A percentile compares a stretch with the other conserved stretches of the same genome.
These are phyloP conservation scores for Phytomonas serpens DNA, from an alignment of 208 protist genomes.

Conservation along the genomic window DNA sequence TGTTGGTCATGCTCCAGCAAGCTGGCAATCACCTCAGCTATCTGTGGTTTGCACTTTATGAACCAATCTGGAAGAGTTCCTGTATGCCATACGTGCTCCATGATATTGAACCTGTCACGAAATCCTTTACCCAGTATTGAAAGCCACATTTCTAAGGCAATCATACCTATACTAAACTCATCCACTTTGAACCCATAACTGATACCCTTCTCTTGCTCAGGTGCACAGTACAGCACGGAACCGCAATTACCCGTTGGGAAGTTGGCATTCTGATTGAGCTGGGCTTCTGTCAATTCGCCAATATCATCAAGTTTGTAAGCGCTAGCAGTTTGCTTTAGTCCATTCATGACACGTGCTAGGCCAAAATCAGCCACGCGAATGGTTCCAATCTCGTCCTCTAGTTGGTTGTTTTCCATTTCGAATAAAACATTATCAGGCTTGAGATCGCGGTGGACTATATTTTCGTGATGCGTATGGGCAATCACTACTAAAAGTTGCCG, in stretches of 20 bases:
- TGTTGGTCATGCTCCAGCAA: slow-evolving; percentile 47
- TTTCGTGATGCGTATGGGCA: slow-evolving; percentile 62
- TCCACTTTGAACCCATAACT: slow-evolving; percentile 84
- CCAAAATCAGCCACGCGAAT: slow-evolving; percentile 83
- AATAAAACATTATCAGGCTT: slow-evolving; percentile 84
- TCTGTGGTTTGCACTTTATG: slow-evolving; percentile 31
- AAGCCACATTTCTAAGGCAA: slow-evolving; percentile 86
- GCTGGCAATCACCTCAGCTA: slow-evolving; percentile 44
- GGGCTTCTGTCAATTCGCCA: slow-evolving; percentile 6
- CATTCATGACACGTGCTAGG: slow-evolving; percentile 49
- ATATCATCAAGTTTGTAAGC: slow-evolving; percentile 29
- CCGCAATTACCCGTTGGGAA: slow-evolving; percentile 50
- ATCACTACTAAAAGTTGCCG: slow-evolving; percentile 70
- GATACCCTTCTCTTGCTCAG: slow-evolving; percentile 64
- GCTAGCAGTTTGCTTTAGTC: slow-evolving; percentile 38
- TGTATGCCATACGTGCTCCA: slow-evolving; percentile 58
- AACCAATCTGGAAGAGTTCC: slow-evolving; percentile 71
- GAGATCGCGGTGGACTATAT: slow-evolving; percentile 74
- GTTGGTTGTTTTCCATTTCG: slow-evolving; percentile 36
- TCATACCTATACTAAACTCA: slow-evolving; percentile 85
- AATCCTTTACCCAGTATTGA: slow-evolving; percentile 66
- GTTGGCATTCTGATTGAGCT: slow-evolving; percentile 5
- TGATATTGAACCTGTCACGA: slow-evolving; percentile 68
- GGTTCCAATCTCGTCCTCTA: slow-evolving; percentile 39
- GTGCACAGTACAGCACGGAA: slow-evolving; percentile 78